Evolutionary conservation across 495 filamentous ascomycete genomes (phyloP), one percentile per base, ranked within the genome.

Genomic region (Pyrenula aspistea): DNA sequence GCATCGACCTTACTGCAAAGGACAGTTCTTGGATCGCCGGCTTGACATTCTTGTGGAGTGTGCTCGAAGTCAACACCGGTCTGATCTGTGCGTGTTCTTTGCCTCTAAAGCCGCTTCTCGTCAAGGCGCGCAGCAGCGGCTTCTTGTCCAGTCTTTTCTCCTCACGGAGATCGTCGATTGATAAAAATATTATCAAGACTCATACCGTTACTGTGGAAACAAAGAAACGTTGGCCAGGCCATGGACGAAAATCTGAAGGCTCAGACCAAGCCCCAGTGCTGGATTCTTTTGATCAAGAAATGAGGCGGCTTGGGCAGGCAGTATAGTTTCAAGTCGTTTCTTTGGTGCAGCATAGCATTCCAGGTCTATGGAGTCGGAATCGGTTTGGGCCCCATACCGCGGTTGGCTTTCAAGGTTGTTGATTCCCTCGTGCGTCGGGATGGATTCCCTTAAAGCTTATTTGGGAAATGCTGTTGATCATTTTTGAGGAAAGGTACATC

Each of bases 41-140:
- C 1, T 63, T 68, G 11, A 67, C 62, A 42, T 68, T 66, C 53
- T 62, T 63, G n/a, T 67, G 68, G 53, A 70, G 68, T 21, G 65
- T 72, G 12, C 62, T 74, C 55, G 71, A 74, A 50, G 65, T 74
- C n/a, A 72, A 74, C 61, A 71, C 67, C 11, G 71, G 71, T n/a
- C 54, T 74, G 12, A 69, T 72, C 11, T 74, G 71, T 53, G 65
- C 65, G 31, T 71, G 69, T 53, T 65, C 59, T 12, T 65, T 67
- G 1, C 63, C 68, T 1, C 66, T 72, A 47, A 67, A 60, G 12
- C 68, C 68, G 24, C 56, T 70, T 19, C 57, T 66, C 56, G 19
- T 8, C 31, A 4, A 42, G 8, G 31, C 15, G 31, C 31, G 31
- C 31, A 42, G 31, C 15, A 4, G 31, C 8, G 8, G 8, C 15